phyloP scores from a whole-genome alignment of 345 rosid genomes.

The Sisymbrium irio region DNA sequence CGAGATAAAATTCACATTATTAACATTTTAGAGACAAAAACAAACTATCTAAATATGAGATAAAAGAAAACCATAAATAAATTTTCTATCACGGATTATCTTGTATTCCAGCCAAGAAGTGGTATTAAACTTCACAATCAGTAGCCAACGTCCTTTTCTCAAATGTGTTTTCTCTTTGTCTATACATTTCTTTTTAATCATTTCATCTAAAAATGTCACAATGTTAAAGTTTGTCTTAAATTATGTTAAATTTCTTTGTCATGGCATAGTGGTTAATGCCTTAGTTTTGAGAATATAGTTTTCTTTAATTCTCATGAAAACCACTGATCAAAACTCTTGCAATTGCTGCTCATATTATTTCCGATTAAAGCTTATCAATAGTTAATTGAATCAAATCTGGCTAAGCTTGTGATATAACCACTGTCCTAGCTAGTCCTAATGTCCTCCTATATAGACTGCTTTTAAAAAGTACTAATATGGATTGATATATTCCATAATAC shows the following conservation, averaged over 20 bases:
- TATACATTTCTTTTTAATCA: neutral
- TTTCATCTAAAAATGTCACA: conserved; percentile 3
- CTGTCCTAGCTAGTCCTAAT: neutral
- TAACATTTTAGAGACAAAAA: neutral
- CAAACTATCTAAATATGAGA: neutral
- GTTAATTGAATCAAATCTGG: neutral
- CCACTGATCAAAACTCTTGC: neutral
- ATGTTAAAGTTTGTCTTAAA: neutral
- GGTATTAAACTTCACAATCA: neutral
- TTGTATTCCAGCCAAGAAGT: neutral
- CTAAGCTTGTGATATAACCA: neutral
- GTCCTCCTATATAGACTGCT: neutral
- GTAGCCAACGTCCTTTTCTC: neutral
- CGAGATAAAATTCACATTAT: neutral
- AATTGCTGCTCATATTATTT: neutral
- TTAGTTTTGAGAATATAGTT: neutral
- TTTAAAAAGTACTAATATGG: conserved; percentile 6
- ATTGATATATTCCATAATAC: neutral
- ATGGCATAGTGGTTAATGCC: neutral
- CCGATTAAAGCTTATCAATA: neutral
- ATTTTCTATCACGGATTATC: neutral
- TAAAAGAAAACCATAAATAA: neutral
- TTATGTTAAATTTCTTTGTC: neutral
- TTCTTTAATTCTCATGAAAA: neutral
- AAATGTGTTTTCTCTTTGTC: neutral